Conservation (phyloP, 2,329 filamentous ascomycete genomes). For the Fusarium luffae region DNA sequence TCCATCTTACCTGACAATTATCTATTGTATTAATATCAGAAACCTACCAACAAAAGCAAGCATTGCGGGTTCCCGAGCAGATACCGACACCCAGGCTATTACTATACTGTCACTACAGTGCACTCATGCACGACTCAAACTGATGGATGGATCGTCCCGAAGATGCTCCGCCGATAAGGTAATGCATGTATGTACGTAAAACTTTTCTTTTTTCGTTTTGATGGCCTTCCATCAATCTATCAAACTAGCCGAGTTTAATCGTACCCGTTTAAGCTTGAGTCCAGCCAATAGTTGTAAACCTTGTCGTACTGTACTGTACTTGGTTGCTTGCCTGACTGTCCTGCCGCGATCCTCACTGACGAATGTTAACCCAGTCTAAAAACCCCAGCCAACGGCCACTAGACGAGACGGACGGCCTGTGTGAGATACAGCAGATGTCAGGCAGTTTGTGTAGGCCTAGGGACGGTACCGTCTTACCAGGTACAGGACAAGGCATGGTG, state of each 20-base stretch:
- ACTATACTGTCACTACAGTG: conserved; percentile 10
- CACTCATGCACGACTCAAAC: conserved; percentile 5
- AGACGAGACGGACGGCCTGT: conserved; percentile 19
- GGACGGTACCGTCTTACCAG: conserved; percentile 35
- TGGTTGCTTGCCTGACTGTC: conserved; percentile 2
- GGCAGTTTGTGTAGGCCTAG: conserved; percentile 4
- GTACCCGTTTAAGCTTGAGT: conserved; percentile 23
- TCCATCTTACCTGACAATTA: conserved; percentile 20
- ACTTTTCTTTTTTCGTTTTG: conserved; percentile 33
- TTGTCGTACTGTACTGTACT: conserved; percentile 22
- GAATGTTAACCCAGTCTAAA: conserved; percentile 20
- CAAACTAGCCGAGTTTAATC: conserved; percentile 16
- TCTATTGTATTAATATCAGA: not conserved
- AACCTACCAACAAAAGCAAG: conserved; percentile 2
- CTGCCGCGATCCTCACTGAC: conserved; percentile 30
- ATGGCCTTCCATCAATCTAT: conserved; percentile 16
- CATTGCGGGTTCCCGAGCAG: conserved; percentile 34
- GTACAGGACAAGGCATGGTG: conserved; percentile 31
- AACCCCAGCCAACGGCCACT: conserved; percentile 44
- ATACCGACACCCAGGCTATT: conserved; percentile 21
- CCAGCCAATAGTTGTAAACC: conserved; percentile 30
- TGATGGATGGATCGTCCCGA: conserved; percentile 38
- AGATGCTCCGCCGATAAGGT: conserved; percentile 45
- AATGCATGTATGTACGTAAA: conserved; percentile 30
- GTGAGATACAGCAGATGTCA: conserved; percentile 26